Evolutionary conservation across 1,284 basidiomycete species (phyloP).

Genomic region (Tetrapyrgos nigripes): DNA sequence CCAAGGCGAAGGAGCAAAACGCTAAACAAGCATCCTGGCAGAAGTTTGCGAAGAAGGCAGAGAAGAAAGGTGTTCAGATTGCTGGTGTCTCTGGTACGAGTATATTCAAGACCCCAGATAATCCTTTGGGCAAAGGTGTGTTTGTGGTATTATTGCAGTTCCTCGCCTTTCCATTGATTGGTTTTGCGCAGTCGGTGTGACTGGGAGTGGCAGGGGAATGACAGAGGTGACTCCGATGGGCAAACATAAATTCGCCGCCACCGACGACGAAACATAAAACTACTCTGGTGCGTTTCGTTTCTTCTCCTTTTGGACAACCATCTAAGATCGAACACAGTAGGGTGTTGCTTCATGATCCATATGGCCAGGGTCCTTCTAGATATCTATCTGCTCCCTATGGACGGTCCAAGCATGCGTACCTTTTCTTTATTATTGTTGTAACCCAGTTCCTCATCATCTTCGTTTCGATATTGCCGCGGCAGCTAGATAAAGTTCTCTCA

Average conservation of each 20-base stretch:
- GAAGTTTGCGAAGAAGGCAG: constrained; percentile 96
- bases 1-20: constrained; percentile 89
- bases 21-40: constrained; percentile 95
- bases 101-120: constrained; percentile 97
- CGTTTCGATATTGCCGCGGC: constrained; percentile 16
- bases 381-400: not conserved
- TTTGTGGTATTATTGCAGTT: constrained; percentile 18
- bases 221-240: constrained; percentile 76
- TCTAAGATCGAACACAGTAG: not conserved
- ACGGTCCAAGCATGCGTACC: constrained; percentile 30
- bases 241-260: constrained; percentile 82
- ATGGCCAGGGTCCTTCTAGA: not conserved
- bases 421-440: constrained; percentile 18
- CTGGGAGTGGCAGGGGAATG: constrained; percentile 93
- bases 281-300: not conserved
- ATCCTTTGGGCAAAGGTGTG: constrained; percentile 86
- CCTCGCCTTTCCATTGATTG: constrained; percentile 28
- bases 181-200: constrained; percentile 81
- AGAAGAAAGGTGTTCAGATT: constrained; percentile 93
- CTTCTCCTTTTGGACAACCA: not conserved
- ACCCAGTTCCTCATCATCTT: constrained; percentile 27
- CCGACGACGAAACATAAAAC: constrained; percentile 47
- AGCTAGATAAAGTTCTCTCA: not conserved
- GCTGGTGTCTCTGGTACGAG: constrained; percentile 88
- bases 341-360: too few species aligned